phyloP scores from a whole-genome alignment of 495 filamentous ascomycete genomes.

The Trichoderma asperelloides region DNA sequence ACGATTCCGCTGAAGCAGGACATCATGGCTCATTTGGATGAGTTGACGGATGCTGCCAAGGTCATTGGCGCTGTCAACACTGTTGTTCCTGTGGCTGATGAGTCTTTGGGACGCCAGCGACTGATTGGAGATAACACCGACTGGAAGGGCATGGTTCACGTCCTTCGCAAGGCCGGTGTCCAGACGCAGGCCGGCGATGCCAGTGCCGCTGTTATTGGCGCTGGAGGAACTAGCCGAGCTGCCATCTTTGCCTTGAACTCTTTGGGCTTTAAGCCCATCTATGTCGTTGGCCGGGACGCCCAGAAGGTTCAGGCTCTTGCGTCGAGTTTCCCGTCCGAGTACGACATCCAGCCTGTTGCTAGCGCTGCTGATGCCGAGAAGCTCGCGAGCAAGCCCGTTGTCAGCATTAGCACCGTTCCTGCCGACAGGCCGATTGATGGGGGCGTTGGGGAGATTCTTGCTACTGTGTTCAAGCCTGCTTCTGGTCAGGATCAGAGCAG shows the following conservation, averaged over 20 bases:
- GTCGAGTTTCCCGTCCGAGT: conserved; percentile 63
- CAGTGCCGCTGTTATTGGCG: conserved; percentile 69
- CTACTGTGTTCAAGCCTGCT: conserved; percentile 51
- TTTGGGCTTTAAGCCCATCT: conserved; percentile 79
- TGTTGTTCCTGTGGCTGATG: conserved; percentile 46
- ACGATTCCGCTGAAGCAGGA: conserved; percentile 93
- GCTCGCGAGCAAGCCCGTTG: conserved; percentile 46
- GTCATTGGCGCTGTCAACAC: conserved; percentile 95
- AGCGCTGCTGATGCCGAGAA: conserved; percentile 38
- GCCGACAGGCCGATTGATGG: conserved; percentile 78
- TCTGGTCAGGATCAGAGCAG: conserved; percentile 29
- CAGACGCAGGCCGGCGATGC: conserved; percentile 25
- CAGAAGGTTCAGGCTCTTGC: conserved; percentile 58
- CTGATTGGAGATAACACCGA: conserved; percentile 90
- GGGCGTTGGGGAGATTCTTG: conserved; percentile 57
- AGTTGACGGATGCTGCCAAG: conserved; percentile 65
- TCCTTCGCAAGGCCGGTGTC: conserved; percentile 66
- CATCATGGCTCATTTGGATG: conserved; percentile 73
- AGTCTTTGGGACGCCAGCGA: conserved; percentile 16
- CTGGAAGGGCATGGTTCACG: conserved; percentile 84
- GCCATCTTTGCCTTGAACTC: conserved; percentile 81
- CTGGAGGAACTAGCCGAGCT: conserved; percentile 84
- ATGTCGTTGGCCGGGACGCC: conserved; percentile 71
- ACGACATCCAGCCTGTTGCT: conserved; percentile 60
- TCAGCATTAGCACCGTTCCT: conserved; percentile 85